Evolutionary conservation across 495 filamentous ascomycete species (phyloP).

Genomic region (Aspergillus egyptiacus): DNA sequence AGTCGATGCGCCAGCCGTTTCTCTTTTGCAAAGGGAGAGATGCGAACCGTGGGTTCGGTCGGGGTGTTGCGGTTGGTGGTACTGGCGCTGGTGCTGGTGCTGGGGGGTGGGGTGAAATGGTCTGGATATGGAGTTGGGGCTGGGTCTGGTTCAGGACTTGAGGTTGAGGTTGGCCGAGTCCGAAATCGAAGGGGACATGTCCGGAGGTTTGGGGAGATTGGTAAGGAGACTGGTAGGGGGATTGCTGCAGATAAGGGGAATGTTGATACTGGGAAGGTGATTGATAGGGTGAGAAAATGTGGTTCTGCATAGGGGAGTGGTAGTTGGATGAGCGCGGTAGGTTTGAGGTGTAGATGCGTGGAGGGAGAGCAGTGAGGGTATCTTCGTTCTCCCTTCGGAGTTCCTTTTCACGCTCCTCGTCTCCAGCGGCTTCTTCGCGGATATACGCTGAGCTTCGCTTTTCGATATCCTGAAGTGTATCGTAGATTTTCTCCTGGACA

Average conservation of each 20-base stretch:
- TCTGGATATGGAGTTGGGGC: slow-evolving; percentile 3
- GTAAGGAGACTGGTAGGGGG: slow-evolving; percentile 4
- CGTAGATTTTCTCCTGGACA: slow-evolving; percentile 79
- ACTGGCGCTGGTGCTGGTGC: background rate
- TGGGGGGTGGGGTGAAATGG: slow-evolving; percentile 8
- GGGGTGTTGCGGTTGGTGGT: slow-evolving; percentile 2
- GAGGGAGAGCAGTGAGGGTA: slow-evolving; percentile 72
- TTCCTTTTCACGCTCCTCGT: slow-evolving; percentile 69
- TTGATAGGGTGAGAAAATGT: slow-evolving; percentile 5
- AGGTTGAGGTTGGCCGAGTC: background rate
- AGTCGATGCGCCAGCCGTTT: slow-evolving; percentile 84
- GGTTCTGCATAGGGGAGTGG: slow-evolving; percentile 2
- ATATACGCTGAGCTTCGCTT: slow-evolving; percentile 80
- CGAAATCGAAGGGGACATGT: slow-evolving; percentile 20
- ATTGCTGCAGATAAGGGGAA: background rate
- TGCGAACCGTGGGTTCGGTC: slow-evolving; percentile 67
- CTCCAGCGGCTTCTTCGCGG: slow-evolving; percentile 71
- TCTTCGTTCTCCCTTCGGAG: slow-evolving; percentile 83
- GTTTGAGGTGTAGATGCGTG: slow-evolving; percentile 23
- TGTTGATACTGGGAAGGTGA: background rate
- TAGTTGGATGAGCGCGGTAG: slow-evolving; percentile 4
- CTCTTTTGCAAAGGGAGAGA: slow-evolving; percentile 65
- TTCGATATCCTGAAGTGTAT: slow-evolving; percentile 70
- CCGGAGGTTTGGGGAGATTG: background rate
- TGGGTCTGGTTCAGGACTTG: background rate